Conservation (phyloP, 2,329 filamentous ascomycete genomes). For the Rasamsonia emersonii region DNA sequence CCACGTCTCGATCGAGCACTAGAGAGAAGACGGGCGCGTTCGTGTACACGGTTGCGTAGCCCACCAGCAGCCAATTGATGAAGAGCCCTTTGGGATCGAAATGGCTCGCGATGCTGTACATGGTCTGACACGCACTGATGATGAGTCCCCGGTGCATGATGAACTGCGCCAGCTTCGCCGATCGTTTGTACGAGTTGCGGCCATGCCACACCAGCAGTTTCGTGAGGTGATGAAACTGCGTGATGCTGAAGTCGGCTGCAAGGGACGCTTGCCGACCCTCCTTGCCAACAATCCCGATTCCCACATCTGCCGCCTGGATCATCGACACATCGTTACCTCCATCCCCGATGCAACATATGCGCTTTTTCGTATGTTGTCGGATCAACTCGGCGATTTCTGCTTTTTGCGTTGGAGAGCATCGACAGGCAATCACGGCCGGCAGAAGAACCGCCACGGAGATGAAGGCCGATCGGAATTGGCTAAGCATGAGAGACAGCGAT, state of each 20-base stretch:
- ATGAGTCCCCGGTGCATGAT: conserved; percentile 96
- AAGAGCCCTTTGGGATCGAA: conserved; percentile 94
- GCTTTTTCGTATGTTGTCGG: conserved; percentile 82
- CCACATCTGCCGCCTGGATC: conserved; percentile 97
- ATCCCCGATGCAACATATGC: conserved; percentile 94
- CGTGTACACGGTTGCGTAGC: conserved; percentile 93
- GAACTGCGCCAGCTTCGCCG: conserved; percentile 91
- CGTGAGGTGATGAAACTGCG: conserved; percentile 88
- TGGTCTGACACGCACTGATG: conserved; percentile 90
- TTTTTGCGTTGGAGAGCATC: conserved; percentile 94
- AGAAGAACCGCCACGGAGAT: conserved; percentile 79
- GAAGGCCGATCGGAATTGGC: conserved; percentile 74
- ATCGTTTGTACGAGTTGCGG: conserved; percentile 92
- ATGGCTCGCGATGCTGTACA: conserved; percentile 87
- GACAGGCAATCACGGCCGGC: conserved; percentile 88
- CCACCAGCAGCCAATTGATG: conserved; percentile 92
- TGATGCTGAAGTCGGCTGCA: conserved; percentile 93
- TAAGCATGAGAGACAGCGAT: conserved; percentile 73
- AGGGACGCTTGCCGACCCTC: conserved; percentile 91
- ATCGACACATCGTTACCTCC: conserved; percentile 98
- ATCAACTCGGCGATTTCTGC: conserved; percentile 89
- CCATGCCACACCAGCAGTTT: conserved; percentile 99
- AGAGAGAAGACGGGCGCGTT: conserved; percentile 87
- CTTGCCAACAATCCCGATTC: conserved; percentile 96
- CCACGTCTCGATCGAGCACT: conserved; percentile 89